A percentile compares a stretch with the other conserved stretches of the same genome.
phyloP scores from a whole-genome alignment of 805 yeast genomes.

The Kodamaea restingae region DNA sequence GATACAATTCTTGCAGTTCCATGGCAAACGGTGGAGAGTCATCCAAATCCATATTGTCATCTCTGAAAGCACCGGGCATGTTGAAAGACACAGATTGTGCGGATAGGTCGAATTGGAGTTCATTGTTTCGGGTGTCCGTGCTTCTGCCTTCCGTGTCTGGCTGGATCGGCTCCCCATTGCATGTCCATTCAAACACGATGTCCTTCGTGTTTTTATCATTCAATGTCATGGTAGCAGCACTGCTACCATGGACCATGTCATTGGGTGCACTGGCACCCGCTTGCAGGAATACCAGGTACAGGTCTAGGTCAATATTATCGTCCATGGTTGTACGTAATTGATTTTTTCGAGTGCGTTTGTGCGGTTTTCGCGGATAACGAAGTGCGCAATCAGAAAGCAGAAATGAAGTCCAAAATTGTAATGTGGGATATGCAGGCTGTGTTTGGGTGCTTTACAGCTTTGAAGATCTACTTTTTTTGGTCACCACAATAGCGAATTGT shows the following conservation, averaged over 20 bases:
- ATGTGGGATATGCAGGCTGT: too few relatives aligned
- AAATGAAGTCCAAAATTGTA: background rate
- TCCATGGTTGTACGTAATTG: slow-evolving; percentile 1
- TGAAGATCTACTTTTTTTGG: too few relatives aligned
- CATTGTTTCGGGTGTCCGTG: background rate
- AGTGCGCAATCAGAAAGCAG: background rate
- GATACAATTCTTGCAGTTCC: slow-evolving; percentile 12
- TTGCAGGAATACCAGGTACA: slow-evolving; percentile 5
- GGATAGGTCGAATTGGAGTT: background rate
- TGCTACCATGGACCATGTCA: background rate
- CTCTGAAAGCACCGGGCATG: slow-evolving; percentile 29
- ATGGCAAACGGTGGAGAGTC: slow-evolving; percentile 36
- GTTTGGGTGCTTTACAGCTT: too few relatives aligned
- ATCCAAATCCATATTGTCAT: slow-evolving; percentile 32
- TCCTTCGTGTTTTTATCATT: background rate
- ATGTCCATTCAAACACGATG: background rate
- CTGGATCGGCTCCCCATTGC: background rate
- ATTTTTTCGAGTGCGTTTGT: slow-evolving; percentile 3
- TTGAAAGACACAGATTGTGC: slow-evolving; percentile 12
- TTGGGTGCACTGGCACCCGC: background rate
- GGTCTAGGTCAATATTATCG: slow-evolving; percentile 7
- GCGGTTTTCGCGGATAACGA: slow-evolving; percentile 4
- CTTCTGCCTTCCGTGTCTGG: background rate
- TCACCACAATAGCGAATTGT: too few relatives aligned
- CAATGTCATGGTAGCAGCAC: background rate